These are phyloP conservation scores for Candida namnaoensis DNA, from an alignment of 805 yeast species.

Conservation along the genomic window DNA sequence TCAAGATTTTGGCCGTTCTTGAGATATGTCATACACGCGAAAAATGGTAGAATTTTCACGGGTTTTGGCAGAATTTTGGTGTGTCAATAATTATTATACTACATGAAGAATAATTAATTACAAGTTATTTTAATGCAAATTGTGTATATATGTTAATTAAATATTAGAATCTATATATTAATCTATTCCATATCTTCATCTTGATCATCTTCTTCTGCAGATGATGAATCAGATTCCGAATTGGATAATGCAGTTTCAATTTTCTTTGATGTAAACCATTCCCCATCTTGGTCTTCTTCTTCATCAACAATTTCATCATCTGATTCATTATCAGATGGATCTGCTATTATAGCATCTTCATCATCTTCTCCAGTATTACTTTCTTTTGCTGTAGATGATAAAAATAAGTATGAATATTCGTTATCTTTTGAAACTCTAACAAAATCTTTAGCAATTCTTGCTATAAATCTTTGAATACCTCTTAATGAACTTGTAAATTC, in stretches of 20 bases:
- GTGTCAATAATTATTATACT: too few relatives aligned
- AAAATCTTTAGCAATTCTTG: slow-evolving; percentile 69
- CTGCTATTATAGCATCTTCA: slow-evolving; percentile 14
- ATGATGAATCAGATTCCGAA: slow-evolving; percentile 6
- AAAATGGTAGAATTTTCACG: too few relatives aligned
- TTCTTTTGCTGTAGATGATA: slow-evolving; percentile 25
- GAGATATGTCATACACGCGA: too few relatives aligned
- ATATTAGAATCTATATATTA: too few relatives aligned
- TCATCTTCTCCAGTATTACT: slow-evolving; percentile 19
- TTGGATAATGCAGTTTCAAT: slow-evolving; percentile 16
- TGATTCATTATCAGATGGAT: background rate
- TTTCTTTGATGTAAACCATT: slow-evolving; percentile 17
- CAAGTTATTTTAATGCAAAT: too few relatives aligned
- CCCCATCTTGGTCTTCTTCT: slow-evolving; percentile 15
- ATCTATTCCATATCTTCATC: background rate
- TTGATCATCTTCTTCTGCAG: slow-evolving; percentile 6
- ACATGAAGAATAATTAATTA: too few relatives aligned
- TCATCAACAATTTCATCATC: background rate
- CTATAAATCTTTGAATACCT: slow-evolving; percentile 66
- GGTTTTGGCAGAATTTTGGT: too few relatives aligned
- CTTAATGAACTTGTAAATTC: slow-evolving; percentile 58
- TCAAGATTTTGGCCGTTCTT: background rate
- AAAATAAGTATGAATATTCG: slow-evolving; percentile 44
- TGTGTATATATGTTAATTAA: too few relatives aligned
- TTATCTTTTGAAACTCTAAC: slow-evolving; percentile 44